Percentiles rank a stretch among this genome's conserved stretches.
Conservation (phyloP, 1,284 basidiomycete species). For the Schizophyllum amplum region DNA sequence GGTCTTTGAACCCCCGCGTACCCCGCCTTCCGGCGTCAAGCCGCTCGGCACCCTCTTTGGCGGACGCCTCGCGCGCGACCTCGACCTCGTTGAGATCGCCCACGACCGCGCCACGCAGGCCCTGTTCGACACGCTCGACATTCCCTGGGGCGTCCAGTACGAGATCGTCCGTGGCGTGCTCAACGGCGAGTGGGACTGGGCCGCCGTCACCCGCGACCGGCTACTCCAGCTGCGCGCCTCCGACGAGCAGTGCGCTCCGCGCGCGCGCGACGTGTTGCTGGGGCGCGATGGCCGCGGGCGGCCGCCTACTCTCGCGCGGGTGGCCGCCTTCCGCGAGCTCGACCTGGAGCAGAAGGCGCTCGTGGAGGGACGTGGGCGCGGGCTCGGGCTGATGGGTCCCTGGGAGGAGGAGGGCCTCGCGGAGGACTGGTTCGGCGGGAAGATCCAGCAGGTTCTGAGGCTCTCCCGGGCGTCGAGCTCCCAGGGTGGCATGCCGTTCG, state of each 20-base stretch:
- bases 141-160: conserved; percentile 49
- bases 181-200: conserved; percentile 34
- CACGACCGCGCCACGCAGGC: conserved; percentile 31
- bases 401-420: conserved; percentile 31
- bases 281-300: neutral
- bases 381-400: conserved; percentile 48
- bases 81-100: conserved; percentile 23
- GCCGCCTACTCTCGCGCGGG: neutral
- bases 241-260: conserved; percentile 27
- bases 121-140: conserved; percentile 30
- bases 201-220: conserved; percentile 30
- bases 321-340: conserved; percentile 31
- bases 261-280: conserved; percentile 18
- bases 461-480: conserved; percentile 23
- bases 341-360: conserved; percentile 61
- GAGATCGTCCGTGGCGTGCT: conserved; percentile 49
- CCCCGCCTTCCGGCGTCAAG: neutral
- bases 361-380: conserved; percentile 41
- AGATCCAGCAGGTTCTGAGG: conserved; percentile 49
- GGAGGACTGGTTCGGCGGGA: conserved; percentile 57
- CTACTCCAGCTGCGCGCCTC: conserved; percentile 8
- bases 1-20: neutral
- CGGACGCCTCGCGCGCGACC: neutral
- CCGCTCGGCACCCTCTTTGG: neutral
- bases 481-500: conserved; percentile 14